Conservation (phyloP, 148 eudicot genomes). For the Cornus kousa region DNA sequence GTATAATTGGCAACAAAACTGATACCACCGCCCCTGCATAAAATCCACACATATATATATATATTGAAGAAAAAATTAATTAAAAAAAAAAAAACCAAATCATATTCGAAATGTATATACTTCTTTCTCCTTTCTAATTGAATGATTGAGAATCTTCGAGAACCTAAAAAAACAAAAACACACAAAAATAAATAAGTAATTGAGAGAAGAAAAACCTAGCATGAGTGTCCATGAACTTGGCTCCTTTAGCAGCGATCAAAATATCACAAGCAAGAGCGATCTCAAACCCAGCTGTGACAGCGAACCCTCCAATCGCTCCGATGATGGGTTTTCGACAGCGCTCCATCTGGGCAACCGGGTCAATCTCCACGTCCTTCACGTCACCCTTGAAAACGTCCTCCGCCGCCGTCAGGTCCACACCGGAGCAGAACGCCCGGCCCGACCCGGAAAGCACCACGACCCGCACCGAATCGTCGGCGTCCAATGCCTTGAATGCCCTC, state of each 20-base stretch:
- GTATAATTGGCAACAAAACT: too few relatives aligned
- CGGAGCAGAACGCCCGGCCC: constrained; percentile 90
- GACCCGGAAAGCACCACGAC: constrained; percentile 78
- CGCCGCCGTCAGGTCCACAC: constrained; percentile 84
- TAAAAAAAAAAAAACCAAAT: too few relatives aligned
- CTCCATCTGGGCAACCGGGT: constrained; percentile 88
- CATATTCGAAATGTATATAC: too few relatives aligned
- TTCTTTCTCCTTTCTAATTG: too few relatives aligned
- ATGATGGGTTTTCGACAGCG: constrained; percentile 71
- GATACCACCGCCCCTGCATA: too few relatives aligned
- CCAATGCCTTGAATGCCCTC: constrained; percentile 52
- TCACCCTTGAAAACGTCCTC: constrained; percentile 92
- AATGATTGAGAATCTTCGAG: too few relatives aligned
- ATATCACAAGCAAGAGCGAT: constrained; percentile 91
- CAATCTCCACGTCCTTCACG: constrained; percentile 65
- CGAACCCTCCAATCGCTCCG: constrained; percentile 80
- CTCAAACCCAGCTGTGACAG: constrained; percentile 93
- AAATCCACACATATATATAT: too few relatives aligned
- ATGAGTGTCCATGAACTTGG: constrained; percentile 89
- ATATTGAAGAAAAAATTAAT: too few relatives aligned
- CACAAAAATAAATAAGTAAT: too few relatives aligned
- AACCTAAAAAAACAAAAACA: too few relatives aligned
- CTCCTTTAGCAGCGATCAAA: constrained; percentile 65
- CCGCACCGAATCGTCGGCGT: constrained; percentile 58
- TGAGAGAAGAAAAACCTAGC: constrained; percentile 45